These are phyloP conservation scores for Annulohypoxylon truncatum DNA, from an alignment of 2,329 filamentous ascomycete species.

Conservation along the genomic window DNA sequence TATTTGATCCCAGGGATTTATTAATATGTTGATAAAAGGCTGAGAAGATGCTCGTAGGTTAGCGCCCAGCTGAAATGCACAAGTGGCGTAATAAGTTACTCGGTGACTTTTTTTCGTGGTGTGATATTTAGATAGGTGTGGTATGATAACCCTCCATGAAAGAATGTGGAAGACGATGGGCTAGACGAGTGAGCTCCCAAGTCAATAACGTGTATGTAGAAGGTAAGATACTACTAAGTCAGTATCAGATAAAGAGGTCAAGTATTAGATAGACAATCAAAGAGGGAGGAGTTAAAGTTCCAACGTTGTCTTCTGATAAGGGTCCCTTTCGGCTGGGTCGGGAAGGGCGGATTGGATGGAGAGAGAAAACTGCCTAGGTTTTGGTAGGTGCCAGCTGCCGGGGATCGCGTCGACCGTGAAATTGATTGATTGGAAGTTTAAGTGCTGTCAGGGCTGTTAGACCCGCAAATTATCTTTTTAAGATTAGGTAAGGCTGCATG, in stretches of 20 bases:
- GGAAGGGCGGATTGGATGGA: conserved; percentile 35
- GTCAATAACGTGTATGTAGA: background rate
- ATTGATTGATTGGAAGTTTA: conserved; percentile 1
- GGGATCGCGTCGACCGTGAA: conserved; percentile 11
- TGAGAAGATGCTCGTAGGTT: conserved; percentile 4
- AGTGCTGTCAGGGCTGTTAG: conserved; percentile 26
- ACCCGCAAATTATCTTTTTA: conserved; percentile 22
- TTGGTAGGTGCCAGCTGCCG: conserved; percentile 25
- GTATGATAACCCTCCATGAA: conserved; percentile 22
- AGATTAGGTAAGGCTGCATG: conserved; percentile 35
- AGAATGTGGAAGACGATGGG: conserved; percentile 15
- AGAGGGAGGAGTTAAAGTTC: background rate
- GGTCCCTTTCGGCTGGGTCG: conserved; percentile 33
- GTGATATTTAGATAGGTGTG: conserved; percentile 18
- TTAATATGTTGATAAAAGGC: background rate
- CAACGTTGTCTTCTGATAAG: conserved; percentile 30
- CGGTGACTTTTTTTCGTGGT: conserved; percentile 23
- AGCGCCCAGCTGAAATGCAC: conserved; percentile 13
- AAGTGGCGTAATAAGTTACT: conserved; percentile 7
- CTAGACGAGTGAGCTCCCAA: conserved; percentile 4
- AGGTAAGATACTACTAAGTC: background rate
- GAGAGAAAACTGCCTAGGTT: conserved; percentile 7
- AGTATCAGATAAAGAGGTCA: conserved; percentile 19
- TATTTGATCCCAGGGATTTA: background rate
- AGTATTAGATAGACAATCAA: conserved; percentile 15